These are phyloP conservation scores for Phyllosticta ampelicida DNA, from an alignment of 2,329 filamentous ascomycete species.

Conservation along the genomic window DNA sequence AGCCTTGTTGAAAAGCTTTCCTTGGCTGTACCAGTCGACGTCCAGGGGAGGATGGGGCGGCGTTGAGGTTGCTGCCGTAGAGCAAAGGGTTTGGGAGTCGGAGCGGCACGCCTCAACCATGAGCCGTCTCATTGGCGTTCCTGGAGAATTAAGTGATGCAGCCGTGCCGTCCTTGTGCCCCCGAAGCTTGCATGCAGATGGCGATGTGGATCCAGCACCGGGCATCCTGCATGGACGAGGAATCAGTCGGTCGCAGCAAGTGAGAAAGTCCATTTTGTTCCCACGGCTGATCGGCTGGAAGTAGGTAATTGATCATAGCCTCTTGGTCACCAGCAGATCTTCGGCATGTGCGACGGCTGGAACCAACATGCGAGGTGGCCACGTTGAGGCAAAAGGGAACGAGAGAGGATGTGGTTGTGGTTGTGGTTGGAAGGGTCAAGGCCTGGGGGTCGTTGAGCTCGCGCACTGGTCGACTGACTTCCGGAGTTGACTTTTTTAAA, in stretches of 20 bases:
- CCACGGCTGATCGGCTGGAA: too few relatives aligned
- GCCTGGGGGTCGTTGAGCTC: background rate
- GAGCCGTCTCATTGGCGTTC: constrained; percentile 2
- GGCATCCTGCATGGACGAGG: too few relatives aligned
- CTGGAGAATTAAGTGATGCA: background rate
- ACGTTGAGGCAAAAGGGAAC: too few relatives aligned
- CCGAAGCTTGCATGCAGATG: background rate
- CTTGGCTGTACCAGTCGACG: background rate
- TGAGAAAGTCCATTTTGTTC: too few relatives aligned
- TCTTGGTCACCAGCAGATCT: too few relatives aligned
- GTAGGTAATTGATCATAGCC: too few relatives aligned
- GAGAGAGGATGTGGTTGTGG: background rate
- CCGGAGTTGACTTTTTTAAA: background rate
- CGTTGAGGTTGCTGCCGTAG: background rate
- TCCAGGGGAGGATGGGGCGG: background rate
- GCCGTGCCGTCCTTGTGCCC: background rate
- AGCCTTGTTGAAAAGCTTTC: background rate
- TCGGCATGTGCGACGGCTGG: too few relatives aligned
- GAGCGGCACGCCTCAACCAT: background rate
- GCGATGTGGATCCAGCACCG: too few relatives aligned
- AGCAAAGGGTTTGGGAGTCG: background rate
- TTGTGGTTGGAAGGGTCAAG: background rate
- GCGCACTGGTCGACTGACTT: background rate
- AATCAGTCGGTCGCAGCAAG: too few relatives aligned
- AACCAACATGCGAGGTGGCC: too few relatives aligned